Percentiles rank a stretch among this genome's conserved stretches.
Conservation (phyloP, 805 yeast species). For the Lachancea lanzarotensis region DNA sequence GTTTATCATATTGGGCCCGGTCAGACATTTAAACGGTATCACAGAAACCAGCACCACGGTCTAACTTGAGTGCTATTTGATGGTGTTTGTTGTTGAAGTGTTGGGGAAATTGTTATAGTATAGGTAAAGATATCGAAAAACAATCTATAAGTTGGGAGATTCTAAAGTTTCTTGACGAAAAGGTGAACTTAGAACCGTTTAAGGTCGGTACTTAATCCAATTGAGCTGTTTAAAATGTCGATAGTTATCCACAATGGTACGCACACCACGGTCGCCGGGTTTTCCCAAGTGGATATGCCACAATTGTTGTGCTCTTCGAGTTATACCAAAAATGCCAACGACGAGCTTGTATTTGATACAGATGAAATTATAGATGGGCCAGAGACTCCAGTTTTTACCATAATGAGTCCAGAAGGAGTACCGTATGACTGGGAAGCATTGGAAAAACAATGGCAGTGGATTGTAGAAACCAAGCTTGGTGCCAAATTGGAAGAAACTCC, state of each 20-base stretch:
- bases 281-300: slow-evolving; percentile 60
- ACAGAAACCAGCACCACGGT: background rate
- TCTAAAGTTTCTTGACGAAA: slow-evolving; percentile 31
- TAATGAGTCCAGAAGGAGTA: slow-evolving; percentile 51
- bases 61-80: background rate
- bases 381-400: slow-evolving; percentile 39
- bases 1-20: slow-evolving; percentile 50
- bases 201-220: background rate
- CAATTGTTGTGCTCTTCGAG: slow-evolving; percentile 49
- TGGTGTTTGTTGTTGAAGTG: background rate
- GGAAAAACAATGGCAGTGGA: slow-evolving; percentile 59
- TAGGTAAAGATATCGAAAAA: background rate
- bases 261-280: slow-evolving; percentile 59
- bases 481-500: slow-evolving; percentile 58
- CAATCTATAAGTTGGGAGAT: slow-evolving; percentile 15
- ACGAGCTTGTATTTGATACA: slow-evolving; percentile 23
- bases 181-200: background rate
- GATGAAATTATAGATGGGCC: slow-evolving; percentile 27
- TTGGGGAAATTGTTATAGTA: too few relatives aligned
- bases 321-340: slow-evolving; percentile 36
- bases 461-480: slow-evolving; percentile 46
- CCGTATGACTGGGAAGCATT: slow-evolving; percentile 71
- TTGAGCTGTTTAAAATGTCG: slow-evolving; percentile 26
- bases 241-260: slow-evolving; percentile 68
- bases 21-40: background rate